A percentile compares a stretch with the other conserved stretches of the same genome.
Evolutionary conservation across 2,329 filamentous ascomycete genomes (phyloP).

Genomic region (Fonsecaea pedrosoi): DNA sequence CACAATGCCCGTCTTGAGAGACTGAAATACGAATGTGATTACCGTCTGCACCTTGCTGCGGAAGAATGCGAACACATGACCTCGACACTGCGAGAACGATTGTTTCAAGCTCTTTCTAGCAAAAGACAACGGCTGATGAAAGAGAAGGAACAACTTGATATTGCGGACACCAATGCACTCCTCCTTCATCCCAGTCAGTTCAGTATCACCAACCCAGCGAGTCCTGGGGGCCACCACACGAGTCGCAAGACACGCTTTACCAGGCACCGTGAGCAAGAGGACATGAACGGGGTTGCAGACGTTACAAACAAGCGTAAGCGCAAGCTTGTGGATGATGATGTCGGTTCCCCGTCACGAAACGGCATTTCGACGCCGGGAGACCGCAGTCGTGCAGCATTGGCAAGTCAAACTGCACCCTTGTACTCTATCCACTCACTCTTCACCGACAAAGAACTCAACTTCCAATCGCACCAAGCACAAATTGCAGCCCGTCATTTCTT

Average conservation of each 20-base stretch:
- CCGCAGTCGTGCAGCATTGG: conserved; percentile 60
- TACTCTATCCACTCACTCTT: conserved; percentile 70
- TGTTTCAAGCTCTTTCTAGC: conserved; percentile 64
- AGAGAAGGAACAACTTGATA: conserved; percentile 71
- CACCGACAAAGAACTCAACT: conserved; percentile 69
- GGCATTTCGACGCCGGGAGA: conserved; percentile 56
- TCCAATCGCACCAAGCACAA: conserved; percentile 67
- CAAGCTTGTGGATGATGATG: conserved; percentile 64
- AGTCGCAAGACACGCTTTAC: conserved; percentile 69
- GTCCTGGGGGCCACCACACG: conserved; percentile 65
- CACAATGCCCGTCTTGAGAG: conserved; percentile 63
- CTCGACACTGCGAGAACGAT: conserved; percentile 65
- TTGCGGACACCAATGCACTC: conserved; percentile 69
- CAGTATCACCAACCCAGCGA: conserved; percentile 68
- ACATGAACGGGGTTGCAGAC: conserved; percentile 56
- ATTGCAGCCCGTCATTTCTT: conserved; percentile 65
- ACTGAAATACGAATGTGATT: conserved; percentile 63
- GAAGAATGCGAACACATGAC: conserved; percentile 68
- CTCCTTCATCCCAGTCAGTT: conserved; percentile 71
- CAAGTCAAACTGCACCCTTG: conserved; percentile 63
- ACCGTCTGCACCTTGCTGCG: conserved; percentile 66
- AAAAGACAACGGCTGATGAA: conserved; percentile 65
- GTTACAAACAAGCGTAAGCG: conserved; percentile 64
- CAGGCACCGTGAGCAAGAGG: conserved; percentile 62
- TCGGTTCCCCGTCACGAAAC: conserved; percentile 63